Conservation (phyloP, 148 eudicot species). For the Suaeda aralocaspica region DNA sequence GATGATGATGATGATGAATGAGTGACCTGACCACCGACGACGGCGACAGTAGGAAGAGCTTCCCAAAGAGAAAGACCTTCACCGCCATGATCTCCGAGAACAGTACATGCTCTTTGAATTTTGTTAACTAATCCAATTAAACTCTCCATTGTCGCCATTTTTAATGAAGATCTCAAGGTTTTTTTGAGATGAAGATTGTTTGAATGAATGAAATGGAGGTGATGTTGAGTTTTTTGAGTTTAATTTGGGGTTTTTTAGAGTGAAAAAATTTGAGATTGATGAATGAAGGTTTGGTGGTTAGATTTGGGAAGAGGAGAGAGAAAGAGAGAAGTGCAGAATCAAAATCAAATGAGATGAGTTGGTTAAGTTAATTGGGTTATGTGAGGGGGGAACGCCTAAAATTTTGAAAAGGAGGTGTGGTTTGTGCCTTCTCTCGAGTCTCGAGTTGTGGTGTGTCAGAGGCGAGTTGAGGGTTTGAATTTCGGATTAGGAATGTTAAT, state of each 20-base stretch:
- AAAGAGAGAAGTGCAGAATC: not conserved
- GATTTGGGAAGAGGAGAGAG: not conserved
- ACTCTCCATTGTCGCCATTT: conserved; percentile 88
- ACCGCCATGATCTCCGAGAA: conserved; percentile 90
- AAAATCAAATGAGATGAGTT: too few species aligned
- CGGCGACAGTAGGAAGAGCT: conserved; percentile 94
- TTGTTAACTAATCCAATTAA: conserved; percentile 79
- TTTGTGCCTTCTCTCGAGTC: too few species aligned
- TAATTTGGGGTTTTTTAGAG: not conserved
- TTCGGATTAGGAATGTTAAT: too few species aligned
- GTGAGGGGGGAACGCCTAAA: too few species aligned
- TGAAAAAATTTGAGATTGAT: not conserved
- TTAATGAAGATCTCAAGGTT: not conserved
- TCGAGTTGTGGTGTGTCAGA: too few species aligned
- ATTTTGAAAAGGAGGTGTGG: too few species aligned
- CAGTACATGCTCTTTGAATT: conserved; percentile 83
- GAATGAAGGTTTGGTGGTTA: not conserved
- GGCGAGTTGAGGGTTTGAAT: too few species aligned
- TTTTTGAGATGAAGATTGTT: not conserved
- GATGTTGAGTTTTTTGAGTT: not conserved
- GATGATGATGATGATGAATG: too few species aligned
- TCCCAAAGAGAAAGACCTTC: conserved; percentile 91
- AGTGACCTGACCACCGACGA: conserved; percentile 85
- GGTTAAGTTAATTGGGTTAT: too few species aligned
- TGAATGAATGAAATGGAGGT: too few species aligned